Conservation (phyloP, 2,329 filamentous ascomycete species). For the Cryphonectria japonica region DNA sequence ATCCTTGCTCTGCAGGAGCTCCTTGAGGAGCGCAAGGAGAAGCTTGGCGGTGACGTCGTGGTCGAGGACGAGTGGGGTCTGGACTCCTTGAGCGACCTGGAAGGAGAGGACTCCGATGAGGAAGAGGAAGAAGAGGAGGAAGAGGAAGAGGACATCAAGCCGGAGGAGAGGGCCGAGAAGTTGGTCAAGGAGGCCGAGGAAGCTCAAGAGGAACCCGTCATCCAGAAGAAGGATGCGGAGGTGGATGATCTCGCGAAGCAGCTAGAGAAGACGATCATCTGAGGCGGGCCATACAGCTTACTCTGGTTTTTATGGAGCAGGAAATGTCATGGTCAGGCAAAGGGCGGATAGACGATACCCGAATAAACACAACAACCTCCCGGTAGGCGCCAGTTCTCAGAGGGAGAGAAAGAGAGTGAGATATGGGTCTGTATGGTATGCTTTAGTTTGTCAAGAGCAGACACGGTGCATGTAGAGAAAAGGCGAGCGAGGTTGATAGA, state of each 20-base stretch:
- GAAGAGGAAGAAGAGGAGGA: constrained; percentile 71
- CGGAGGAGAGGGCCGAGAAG: constrained; percentile 70
- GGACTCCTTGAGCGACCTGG: constrained; percentile 84
- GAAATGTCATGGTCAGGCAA: constrained; percentile 25
- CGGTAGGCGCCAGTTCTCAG: constrained; percentile 24
- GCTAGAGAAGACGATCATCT: constrained; percentile 71
- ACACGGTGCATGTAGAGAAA: not conserved
- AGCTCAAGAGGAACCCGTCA: constrained; percentile 74
- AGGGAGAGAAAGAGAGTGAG: not conserved
- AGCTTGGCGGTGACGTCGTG: constrained; percentile 65
- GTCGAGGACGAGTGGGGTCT: constrained; percentile 83
- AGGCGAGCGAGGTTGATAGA: not conserved
- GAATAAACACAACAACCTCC: constrained; percentile 29
- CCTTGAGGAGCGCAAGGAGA: constrained; percentile 78
- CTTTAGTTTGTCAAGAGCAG: not conserved
- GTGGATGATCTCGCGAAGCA: constrained; percentile 80
- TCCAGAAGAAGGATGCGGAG: constrained; percentile 71
- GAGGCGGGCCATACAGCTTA: constrained; percentile 19
- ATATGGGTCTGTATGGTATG: not conserved
- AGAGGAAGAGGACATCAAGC: constrained; percentile 59
- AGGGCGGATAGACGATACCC: constrained; percentile 31
- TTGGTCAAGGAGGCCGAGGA: constrained; percentile 70
- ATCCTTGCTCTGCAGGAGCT: constrained; percentile 71
- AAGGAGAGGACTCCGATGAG: constrained; percentile 74
- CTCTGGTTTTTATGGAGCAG: constrained; percentile 26